phyloP scores from a whole-genome alignment of 139 green algal genomes.

The Parachlorella kessleri region DNA sequence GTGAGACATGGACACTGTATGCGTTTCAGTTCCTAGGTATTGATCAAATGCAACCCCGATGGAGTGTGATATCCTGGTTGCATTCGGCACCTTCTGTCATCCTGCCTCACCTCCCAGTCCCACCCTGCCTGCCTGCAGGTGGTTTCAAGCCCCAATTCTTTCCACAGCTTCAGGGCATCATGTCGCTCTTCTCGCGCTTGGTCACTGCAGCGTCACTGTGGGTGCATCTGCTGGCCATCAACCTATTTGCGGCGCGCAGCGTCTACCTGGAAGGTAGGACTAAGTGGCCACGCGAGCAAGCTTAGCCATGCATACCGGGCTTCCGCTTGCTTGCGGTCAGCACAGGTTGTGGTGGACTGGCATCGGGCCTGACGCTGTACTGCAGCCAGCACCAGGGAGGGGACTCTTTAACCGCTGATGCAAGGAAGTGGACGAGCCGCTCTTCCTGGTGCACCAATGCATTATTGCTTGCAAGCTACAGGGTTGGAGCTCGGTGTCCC shows the following conservation, averaged over 20 bases:
- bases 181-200: conserved; percentile 57
- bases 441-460: not conserved
- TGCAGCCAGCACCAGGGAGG: not conserved
- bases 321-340: not conserved
- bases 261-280: conserved; percentile 46
- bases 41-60: too few species aligned
- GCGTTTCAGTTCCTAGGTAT: too few species aligned
- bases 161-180: conserved; percentile 63
- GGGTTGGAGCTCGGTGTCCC: conserved; percentile 37
- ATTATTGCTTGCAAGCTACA: conserved; percentile 19
- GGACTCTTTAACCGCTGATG: not conserved
- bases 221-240: conserved; percentile 71
- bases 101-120: too few species aligned
- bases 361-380: not conserved
- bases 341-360: not conserved
- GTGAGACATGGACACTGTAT: too few species aligned
- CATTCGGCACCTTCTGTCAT: too few species aligned
- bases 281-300: not conserved
- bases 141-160: conserved; percentile 80
- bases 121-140: too few species aligned
- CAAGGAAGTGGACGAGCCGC: not conserved
- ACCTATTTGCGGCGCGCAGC: conserved; percentile 61
- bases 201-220: conserved; percentile 64
- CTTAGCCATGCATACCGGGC: not conserved
- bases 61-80: too few species aligned